A percentile compares a stretch with the other conserved stretches of the same genome.
phyloP scores from a whole-genome alignment of 129 eudicot species.

The Tanacetum coccineum region DNA sequence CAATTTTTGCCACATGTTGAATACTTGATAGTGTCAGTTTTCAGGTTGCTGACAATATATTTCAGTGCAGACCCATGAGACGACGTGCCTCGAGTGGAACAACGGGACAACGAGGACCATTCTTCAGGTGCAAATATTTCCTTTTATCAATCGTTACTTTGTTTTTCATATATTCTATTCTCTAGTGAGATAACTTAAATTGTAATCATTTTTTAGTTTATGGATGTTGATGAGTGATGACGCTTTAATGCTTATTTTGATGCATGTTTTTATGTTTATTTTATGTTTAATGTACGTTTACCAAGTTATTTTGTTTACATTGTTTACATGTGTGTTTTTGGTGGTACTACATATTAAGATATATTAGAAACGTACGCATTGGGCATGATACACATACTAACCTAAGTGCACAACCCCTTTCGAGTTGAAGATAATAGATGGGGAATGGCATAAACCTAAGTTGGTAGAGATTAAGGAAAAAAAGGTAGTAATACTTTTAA shows the following conservation, averaged over 20 bases:
- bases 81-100: too few species aligned
- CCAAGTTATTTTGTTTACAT: neutral
- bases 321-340: neutral
- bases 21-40: too few species aligned
- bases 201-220: neutral
- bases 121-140: conserved; percentile 39
- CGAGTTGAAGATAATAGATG: too few species aligned
- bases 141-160: conserved; percentile 8
- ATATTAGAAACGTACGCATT: neutral
- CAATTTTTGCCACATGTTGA: too few species aligned
- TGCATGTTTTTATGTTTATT: neutral
- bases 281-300: too few species aligned
- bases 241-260: neutral
- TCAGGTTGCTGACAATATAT: conserved; percentile 42
- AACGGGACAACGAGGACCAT: conserved; percentile 60
- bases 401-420: too few species aligned
- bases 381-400: too few species aligned
- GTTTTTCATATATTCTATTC: neutral
- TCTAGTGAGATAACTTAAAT: neutral
- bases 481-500: too few species aligned
- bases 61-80: conserved; percentile 48
- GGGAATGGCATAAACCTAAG: too few species aligned
- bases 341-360: neutral
- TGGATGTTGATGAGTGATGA: neutral
- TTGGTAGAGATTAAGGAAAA: too few species aligned